phyloP scores from a whole-genome alignment of 345 rosid genomes.

The Alliaria petiolata region DNA sequence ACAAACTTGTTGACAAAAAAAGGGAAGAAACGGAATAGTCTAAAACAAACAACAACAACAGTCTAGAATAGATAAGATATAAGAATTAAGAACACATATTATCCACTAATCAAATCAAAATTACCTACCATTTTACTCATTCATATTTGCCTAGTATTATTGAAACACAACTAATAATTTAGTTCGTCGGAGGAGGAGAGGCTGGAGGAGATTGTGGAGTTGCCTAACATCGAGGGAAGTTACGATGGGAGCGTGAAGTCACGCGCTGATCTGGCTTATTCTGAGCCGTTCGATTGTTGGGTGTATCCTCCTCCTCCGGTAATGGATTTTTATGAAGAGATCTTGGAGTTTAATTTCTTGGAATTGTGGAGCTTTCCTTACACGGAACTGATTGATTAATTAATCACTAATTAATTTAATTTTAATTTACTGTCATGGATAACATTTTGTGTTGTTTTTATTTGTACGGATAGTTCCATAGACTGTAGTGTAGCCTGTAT shows the following conservation, averaged over 20 bases:
- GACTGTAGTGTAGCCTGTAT: neutral
- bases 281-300: conserved; percentile 44
- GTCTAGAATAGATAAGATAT: no score
- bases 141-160: neutral
- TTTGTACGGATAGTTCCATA: neutral
- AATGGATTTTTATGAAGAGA: conserved; percentile 34
- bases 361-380: conserved; percentile 31
- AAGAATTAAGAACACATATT: neutral
- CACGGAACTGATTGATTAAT: conserved; percentile 22
- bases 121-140: neutral
- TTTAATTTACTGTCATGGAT: neutral
- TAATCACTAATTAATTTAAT: conserved; percentile 14
- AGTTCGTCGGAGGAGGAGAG: conserved; percentile 28
- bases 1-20: neutral
- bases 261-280: conserved; percentile 20
- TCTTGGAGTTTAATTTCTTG: conserved; percentile 28
- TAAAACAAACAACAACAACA: neutral
- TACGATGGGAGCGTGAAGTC: conserved; percentile 29
- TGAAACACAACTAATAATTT: neutral
- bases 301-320: conserved; percentile 39
- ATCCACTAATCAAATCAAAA: neutral
- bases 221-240: conserved; percentile 47
- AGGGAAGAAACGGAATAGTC: neutral
- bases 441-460: neutral
- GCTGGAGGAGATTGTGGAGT: conserved; percentile 45